These are phyloP conservation scores for Paracorniculantispora psalliotae DNA, from an alignment of 2,329 filamentous ascomycete genomes.

Conservation along the genomic window DNA sequence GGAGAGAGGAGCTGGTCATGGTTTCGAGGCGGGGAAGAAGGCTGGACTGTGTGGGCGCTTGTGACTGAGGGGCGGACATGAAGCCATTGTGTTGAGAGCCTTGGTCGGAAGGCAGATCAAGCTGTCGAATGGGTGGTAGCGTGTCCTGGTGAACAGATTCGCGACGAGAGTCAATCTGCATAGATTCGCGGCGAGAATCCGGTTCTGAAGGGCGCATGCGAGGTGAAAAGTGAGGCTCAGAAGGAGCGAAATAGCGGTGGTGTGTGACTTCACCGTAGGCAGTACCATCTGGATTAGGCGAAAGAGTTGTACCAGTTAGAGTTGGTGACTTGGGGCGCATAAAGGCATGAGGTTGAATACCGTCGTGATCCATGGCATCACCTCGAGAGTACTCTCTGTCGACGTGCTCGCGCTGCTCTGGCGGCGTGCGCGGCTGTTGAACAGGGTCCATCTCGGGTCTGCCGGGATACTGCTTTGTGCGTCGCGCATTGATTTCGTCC, in stretches of 20 bases:
- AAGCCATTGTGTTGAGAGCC: not conserved
- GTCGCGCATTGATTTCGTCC: conserved; percentile 30
- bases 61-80: not conserved
- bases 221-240: not conserved
- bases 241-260: not conserved
- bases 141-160: conserved; percentile 1
- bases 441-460: conserved; percentile 7
- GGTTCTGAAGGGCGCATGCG: not conserved
- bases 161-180: not conserved
- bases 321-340: conserved; percentile 10
- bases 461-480: conserved; percentile 12
- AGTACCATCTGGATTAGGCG: not conserved
- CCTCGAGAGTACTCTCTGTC: conserved; percentile 3
- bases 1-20: not conserved
- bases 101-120: conserved; percentile 9
- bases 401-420: conserved; percentile 3
- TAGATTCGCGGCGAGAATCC: not conserved
- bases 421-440: conserved; percentile 6
- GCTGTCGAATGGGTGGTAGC: conserved; percentile 5
- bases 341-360: not conserved
- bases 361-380: not conserved
- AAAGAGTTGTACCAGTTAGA: conserved; percentile 8
- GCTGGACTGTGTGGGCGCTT: not conserved
- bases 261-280: conserved; percentile 3
- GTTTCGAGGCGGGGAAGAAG: not conserved